These are phyloP conservation scores for Colletotrichum melonis DNA, from an alignment of 2,329 filamentous ascomycete species.

Conservation along the genomic window DNA sequence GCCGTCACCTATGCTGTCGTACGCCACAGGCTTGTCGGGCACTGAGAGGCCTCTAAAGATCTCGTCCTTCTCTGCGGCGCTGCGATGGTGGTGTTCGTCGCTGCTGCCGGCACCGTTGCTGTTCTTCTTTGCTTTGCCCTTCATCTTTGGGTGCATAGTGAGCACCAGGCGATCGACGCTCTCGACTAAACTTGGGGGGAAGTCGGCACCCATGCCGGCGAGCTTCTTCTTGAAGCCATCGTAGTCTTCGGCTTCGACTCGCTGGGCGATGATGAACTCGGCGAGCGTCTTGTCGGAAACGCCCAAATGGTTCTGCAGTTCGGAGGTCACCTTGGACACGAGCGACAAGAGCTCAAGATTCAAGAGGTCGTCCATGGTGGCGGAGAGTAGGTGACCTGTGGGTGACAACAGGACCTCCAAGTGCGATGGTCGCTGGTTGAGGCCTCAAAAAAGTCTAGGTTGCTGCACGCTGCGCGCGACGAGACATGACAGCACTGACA, in stretches of 20 bases:
- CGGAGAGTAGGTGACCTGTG: not conserved
- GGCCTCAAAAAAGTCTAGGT: slow-evolving; percentile 21
- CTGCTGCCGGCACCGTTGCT: slow-evolving; percentile 47
- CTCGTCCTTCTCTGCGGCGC: slow-evolving; percentile 77
- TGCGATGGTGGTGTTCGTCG: slow-evolving; percentile 53
- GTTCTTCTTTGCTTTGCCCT: slow-evolving; percentile 60
- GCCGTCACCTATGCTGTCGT: slow-evolving; percentile 49
- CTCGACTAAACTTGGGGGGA: slow-evolving; percentile 87
- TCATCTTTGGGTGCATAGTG: slow-evolving; percentile 92
- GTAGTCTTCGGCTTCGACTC: slow-evolving; percentile 77
- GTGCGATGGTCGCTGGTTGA: slow-evolving; percentile 14
- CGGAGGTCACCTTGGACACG: slow-evolving; percentile 92
- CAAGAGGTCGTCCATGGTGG: slow-evolving; percentile 83
- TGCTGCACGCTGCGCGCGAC: slow-evolving; percentile 1
- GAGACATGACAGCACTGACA: slow-evolving; percentile 10
- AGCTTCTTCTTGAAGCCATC: slow-evolving; percentile 82
- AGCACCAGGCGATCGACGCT: slow-evolving; percentile 90
- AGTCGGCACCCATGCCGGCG: slow-evolving; percentile 81
- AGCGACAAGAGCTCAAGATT: slow-evolving; percentile 93
- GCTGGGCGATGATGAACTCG: slow-evolving; percentile 94
- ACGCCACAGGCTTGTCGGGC: slow-evolving; percentile 74
- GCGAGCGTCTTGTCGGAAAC: slow-evolving; percentile 94
- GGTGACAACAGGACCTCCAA: slow-evolving; percentile 5
- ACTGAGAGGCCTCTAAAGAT: slow-evolving; percentile 93
- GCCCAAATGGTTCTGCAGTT: slow-evolving; percentile 93